Conservation (phyloP, 2,329 filamentous ascomycete species). For the Thielaviopsis euricoi region DNA sequence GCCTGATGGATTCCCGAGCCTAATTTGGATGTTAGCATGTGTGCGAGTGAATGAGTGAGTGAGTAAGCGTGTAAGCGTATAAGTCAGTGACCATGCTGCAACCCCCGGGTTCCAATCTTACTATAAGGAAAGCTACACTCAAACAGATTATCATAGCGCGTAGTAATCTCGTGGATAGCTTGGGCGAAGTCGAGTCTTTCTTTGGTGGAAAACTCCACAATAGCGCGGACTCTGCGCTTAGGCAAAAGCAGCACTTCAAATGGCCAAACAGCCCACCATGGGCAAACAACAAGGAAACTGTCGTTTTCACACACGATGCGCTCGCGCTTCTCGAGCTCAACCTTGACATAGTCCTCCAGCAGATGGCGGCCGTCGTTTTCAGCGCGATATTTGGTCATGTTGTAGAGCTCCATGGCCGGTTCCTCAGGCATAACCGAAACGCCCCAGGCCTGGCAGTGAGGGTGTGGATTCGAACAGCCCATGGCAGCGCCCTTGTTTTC, state of each 20-base stretch:
- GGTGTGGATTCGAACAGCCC: constrained; percentile 97
- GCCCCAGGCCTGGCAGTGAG: constrained; percentile 93
- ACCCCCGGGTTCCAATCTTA: too few relatives aligned
- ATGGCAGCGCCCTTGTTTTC: constrained; percentile 97
- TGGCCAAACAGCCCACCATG: constrained; percentile 97
- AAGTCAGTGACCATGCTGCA: too few relatives aligned
- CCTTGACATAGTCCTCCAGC: constrained; percentile 68
- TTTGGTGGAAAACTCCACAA: constrained; percentile 60
- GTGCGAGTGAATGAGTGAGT: too few relatives aligned
- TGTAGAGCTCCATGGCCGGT: constrained; percentile 58
- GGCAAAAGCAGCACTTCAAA: constrained; percentile 87
- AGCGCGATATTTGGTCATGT: constrained; percentile 61
- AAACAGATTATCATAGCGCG: constrained; percentile 91
- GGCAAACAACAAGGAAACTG: constrained; percentile 72
- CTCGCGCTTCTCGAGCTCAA: constrained; percentile 65
- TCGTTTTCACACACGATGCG: constrained; percentile 79
- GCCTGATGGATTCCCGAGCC: constrained; percentile 93
- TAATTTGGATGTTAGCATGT: constrained; percentile 19
- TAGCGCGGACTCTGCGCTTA: constrained; percentile 65
- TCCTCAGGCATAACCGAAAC: constrained; percentile 85
- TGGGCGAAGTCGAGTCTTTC: constrained; percentile 67
- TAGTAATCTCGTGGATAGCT: constrained; percentile 71
- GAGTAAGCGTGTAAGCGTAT: too few relatives aligned
- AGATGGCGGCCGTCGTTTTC: constrained; percentile 61
- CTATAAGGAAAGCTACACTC: constrained; percentile 95